A percentile compares a stretch with the other conserved stretches of the same genome.
Conservation (phyloP, 2,329 filamentous ascomycete genomes). For the Exophiala oligosperma region DNA sequence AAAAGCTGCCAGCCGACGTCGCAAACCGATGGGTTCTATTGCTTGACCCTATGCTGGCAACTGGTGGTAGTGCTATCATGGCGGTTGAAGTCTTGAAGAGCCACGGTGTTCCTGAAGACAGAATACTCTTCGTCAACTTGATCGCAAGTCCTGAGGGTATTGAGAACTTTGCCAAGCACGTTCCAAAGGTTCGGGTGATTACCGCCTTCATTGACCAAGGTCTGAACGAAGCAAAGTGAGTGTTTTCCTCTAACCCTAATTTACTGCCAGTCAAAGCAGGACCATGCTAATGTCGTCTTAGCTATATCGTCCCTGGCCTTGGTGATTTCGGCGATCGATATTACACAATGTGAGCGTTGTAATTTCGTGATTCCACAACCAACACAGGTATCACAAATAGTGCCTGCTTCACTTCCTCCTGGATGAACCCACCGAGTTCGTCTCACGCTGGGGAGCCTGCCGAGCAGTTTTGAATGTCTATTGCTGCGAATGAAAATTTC, state of each 20-base stretch:
- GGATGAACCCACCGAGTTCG: too few species aligned
- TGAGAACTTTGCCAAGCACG: constrained; percentile 82
- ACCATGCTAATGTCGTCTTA: constrained; percentile 17
- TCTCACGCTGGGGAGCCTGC: too few species aligned
- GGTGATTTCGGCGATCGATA: constrained; percentile 41
- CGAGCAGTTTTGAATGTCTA: too few species aligned
- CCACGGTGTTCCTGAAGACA: constrained; percentile 88
- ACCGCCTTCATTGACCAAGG: constrained; percentile 96
- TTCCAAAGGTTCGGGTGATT: constrained; percentile 85
- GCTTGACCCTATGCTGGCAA: constrained; percentile 98
- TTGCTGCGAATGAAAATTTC: too few species aligned
- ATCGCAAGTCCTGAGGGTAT: constrained; percentile 97
- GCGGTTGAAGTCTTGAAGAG: constrained; percentile 90
- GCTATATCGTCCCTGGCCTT: constrained; percentile 39
- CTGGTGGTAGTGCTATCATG: constrained; percentile 94
- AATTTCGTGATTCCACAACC: neutral
- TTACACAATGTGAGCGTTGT: constrained; percentile 14
- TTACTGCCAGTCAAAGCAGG: neutral
- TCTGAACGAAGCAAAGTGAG: constrained; percentile 96
- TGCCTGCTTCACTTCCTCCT: neutral
- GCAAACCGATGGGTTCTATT: constrained; percentile 88
- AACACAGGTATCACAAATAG: neutral
- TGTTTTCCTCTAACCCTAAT: constrained; percentile 22
- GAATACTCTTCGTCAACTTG: constrained; percentile 93
- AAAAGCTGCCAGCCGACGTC: constrained; percentile 95